Percentiles rank a stretch among this genome's conserved stretches.
Evolutionary conservation across 305 asterid species (phyloP).

Genomic region (Striga hermonthica): DNA sequence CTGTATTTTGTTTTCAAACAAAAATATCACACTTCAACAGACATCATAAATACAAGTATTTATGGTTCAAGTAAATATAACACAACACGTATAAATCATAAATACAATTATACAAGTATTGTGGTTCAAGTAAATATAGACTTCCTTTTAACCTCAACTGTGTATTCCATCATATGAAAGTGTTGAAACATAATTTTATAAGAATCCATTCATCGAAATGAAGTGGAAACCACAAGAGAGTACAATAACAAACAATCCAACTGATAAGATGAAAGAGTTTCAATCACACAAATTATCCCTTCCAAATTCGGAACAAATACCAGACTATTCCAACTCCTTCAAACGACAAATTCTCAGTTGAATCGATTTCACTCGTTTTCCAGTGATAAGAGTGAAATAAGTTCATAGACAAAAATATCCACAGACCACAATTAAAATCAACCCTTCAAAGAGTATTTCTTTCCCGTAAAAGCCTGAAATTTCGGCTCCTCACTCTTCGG

Average conservation of each 20-base stretch:
- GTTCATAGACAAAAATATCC: slow-evolving; percentile 12
- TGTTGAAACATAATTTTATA: no score
- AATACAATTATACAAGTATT: no score
- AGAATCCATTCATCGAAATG: neutral
- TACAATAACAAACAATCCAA: neutral
- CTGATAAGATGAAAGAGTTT: slow-evolving; percentile 3
- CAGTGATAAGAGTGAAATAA: slow-evolving; percentile 3
- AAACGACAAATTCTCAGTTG: slow-evolving; percentile 16
- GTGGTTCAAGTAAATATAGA: no score
- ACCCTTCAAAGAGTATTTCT: slow-evolving; percentile 88
- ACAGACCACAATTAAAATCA: slow-evolving; percentile 41
- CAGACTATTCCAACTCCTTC: slow-evolving; percentile 24
- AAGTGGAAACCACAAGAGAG: neutral
- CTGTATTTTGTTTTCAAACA: no score
- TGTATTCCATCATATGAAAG: no score
- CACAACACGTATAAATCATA: no score
- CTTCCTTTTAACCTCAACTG: no score
- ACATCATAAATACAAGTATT: no score
- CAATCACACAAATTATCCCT: slow-evolving; percentile 15
- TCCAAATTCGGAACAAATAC: slow-evolving; percentile 24
- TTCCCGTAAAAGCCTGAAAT: slow-evolving; percentile 88
- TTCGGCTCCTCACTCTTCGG: slow-evolving; percentile 77
- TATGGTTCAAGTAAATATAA: no score
- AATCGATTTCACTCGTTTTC: slow-evolving; percentile 26
- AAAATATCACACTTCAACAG: no score